Evolutionary conservation across 768 basidiomycete species (phyloP).

Genomic region (Pisolithus sp.): DNA sequence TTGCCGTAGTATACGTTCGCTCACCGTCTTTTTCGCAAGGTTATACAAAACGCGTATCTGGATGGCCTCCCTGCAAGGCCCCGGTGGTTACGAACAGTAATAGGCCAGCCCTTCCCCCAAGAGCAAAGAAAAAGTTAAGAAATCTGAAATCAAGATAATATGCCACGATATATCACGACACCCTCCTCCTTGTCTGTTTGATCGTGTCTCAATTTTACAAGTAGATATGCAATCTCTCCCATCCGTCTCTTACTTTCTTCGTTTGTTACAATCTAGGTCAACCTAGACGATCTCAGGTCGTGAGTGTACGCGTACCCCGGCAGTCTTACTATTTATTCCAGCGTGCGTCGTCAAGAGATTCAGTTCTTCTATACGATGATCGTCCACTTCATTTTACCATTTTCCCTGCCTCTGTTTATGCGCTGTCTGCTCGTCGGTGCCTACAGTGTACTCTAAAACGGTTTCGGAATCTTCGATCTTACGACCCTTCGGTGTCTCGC

Average conservation of each 20-base stretch:
- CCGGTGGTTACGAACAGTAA: constrained; percentile 39
- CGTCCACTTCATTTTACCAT: not conserved
- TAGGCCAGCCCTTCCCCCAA: not conserved
- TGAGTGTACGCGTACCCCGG: constrained; percentile 20
- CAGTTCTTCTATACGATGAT: not conserved
- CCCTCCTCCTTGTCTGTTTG: not conserved
- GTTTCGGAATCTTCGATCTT: too few relatives aligned
- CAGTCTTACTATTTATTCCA: constrained; percentile 16
- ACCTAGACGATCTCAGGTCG: constrained; percentile 20
- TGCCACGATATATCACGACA: constrained; percentile 21
- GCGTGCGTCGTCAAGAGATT: not conserved
- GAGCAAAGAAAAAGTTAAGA: too few relatives aligned
- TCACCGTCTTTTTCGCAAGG: constrained; percentile 29
- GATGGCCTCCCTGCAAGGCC: constrained; percentile 80
- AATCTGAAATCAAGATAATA: constrained; percentile 1
- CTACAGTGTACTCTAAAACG: constrained; percentile 10
- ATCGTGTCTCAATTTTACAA: constrained; percentile 11
- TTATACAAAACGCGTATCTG: constrained; percentile 93
- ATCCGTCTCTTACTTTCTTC: not conserved
- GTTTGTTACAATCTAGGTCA: constrained; percentile 24
- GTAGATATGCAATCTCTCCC: constrained; percentile 25
- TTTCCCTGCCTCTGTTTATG: not conserved
- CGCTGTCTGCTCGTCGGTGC: not conserved
- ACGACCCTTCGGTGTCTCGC: too few relatives aligned
- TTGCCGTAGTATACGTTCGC: constrained; percentile 4